Base-by-base conservation (phyloP, 495 filamentous ascomycete species). In the Staphylotrichum longicolle region DNA sequence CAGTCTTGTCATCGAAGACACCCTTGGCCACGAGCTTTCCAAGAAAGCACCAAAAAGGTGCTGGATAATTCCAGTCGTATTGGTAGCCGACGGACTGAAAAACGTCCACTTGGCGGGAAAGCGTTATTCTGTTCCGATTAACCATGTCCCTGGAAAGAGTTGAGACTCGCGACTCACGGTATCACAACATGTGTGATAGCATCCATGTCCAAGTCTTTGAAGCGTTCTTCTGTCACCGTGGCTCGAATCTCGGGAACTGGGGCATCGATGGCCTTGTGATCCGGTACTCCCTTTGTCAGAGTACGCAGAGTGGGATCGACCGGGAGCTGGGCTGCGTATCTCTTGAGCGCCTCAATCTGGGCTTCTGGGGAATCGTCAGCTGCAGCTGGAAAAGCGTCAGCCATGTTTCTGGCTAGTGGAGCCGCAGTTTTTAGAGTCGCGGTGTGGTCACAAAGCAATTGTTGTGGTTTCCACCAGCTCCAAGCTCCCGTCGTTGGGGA, bases 1-100 rank as follows among this genome's bases (percentile, higher is more conserved):
- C 41, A 32, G 30, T 9, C 35, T 46, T 27, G 41, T 46, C 41
- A n/a, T 56, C 41, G 15, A 45, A 56, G 20, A 56, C 10, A 35
- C 27, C 54, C 41, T 56, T 56, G 37, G 54, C 20, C 15, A 12
- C 54, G 14, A 56, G 45, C 41, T 37, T 56, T 11, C 54, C 54
- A 41, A 45, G 54, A 11, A 56, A 56, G 46, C 35, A 15, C 54
- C 54, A 56, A 56, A 34, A 56, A 41, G 54, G 54, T 3, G 27
- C 30, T 20, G 54, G 54, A 46, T 34, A 2, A 41, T 34, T 9
- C 54, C 54, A 56, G 54, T 56, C 54, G 54, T 56, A 56, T 27
- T 56, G 54, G 54, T 56, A 56, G 54, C 54, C 54, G 54, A 56
- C 27, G 27, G 7, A 56, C 15, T 42, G 15, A 41, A 56, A 46